Evolutionary conservation across 2,329 filamentous ascomycete species (phyloP).

Genomic region (Pseudovirgaria hyperparasitica): DNA sequence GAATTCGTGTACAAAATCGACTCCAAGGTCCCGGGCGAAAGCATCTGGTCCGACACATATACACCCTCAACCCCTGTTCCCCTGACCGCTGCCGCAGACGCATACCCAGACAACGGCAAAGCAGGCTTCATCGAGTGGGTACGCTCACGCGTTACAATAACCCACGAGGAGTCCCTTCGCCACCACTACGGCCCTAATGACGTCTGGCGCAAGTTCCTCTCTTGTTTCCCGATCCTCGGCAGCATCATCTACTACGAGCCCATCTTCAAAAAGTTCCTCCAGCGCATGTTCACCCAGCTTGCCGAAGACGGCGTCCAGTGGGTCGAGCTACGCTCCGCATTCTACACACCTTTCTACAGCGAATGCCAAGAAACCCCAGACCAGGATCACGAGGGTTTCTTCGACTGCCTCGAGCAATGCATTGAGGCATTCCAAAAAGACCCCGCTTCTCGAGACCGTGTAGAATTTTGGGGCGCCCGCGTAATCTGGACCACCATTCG

Average conservation of each 20-base stretch:
- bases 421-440: constrained; percentile 64
- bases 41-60: constrained; percentile 59
- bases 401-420: constrained; percentile 64
- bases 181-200: constrained; percentile 75
- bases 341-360: constrained; percentile 56
- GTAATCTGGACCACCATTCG: constrained; percentile 77
- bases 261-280: constrained; percentile 67
- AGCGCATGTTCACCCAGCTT: constrained; percentile 55
- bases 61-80: constrained; percentile 44
- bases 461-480: constrained; percentile 70
- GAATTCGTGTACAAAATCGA: constrained; percentile 47
- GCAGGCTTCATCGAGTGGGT: constrained; percentile 68
- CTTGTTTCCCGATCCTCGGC: constrained; percentile 60
- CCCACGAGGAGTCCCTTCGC: constrained; percentile 56
- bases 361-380: constrained; percentile 54
- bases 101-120: constrained; percentile 61
- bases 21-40: constrained; percentile 29
- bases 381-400: constrained; percentile 54
- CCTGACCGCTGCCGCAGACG: constrained; percentile 50
- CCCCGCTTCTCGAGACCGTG: constrained; percentile 53
- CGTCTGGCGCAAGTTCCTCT: constrained; percentile 71
- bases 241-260: constrained; percentile 82
- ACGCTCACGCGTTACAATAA: constrained; percentile 58
- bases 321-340: constrained; percentile 69
- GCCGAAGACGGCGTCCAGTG: constrained; percentile 74